Percentiles rank a stretch among this genome's conserved stretches.
These are phyloP conservation scores for Xerocomellus dryophilus DNA, from an alignment of 768 basidiomycete genomes.

Conservation along the genomic window DNA sequence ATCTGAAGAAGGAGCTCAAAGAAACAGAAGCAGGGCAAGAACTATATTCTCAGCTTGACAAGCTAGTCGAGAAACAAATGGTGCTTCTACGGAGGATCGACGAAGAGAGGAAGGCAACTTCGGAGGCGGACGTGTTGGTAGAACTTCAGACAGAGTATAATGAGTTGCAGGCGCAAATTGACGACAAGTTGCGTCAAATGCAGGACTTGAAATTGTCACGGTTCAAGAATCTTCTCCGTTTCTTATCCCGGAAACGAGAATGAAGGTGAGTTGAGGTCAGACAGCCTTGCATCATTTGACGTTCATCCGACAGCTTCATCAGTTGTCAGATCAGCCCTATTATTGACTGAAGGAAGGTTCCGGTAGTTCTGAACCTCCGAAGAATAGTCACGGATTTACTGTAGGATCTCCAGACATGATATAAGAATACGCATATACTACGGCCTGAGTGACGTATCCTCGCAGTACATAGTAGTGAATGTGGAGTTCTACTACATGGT, in stretches of 20 bases:
- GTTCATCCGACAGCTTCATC: neutral
- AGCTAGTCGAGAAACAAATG: constrained; percentile 8
- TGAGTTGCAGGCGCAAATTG: neutral
- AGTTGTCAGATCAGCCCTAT: neutral
- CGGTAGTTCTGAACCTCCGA: neutral
- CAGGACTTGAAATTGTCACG: constrained; percentile 9
- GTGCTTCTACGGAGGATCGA: constrained; percentile 4
- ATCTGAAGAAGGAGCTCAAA: constrained; percentile 2
- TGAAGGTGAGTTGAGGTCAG: neutral
- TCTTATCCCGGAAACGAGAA: neutral
- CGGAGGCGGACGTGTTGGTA: neutral
- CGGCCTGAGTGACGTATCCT: neutral
- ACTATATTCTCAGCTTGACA: constrained; percentile 7
- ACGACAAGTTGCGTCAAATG: constrained; percentile 11
- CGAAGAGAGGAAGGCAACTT: constrained; percentile 3
- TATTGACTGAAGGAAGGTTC: no score
- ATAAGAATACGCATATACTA: neutral
- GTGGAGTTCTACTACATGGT: no score
- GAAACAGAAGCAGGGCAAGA: constrained; percentile 10
- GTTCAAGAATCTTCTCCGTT: neutral
- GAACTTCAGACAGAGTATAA: constrained; percentile 12
- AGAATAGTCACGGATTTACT: neutral
- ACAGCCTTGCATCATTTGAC: neutral
- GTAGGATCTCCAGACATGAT: neutral
- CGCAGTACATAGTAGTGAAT: neutral